Evolutionary conservation across 805 yeast genomes (phyloP).

Genomic region (Starmerella cellae): DNA sequence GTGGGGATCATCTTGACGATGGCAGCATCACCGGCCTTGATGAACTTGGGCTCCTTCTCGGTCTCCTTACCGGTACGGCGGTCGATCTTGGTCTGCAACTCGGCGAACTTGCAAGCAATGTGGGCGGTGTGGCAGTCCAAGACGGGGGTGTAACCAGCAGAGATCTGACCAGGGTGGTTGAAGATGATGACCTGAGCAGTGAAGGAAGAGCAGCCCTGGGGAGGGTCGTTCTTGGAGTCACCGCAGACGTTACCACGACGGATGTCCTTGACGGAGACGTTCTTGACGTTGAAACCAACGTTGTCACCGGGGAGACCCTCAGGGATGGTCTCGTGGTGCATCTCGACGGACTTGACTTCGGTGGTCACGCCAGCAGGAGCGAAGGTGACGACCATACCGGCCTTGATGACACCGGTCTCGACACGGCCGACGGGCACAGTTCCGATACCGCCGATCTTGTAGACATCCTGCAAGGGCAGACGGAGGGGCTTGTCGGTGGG

Average conservation of each 20-base stretch:
- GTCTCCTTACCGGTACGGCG: slow-evolving; percentile 84
- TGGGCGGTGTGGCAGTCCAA: slow-evolving; percentile 89
- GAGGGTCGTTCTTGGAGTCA: slow-evolving; percentile 83
- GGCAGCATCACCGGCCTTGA: slow-evolving; percentile 95
- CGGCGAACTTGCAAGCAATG: slow-evolving; percentile 79
- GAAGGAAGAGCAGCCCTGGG: slow-evolving; percentile 67
- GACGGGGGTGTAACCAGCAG: slow-evolving; percentile 85
- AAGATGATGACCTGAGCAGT: slow-evolving; percentile 74
- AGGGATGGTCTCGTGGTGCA: slow-evolving; percentile 70
- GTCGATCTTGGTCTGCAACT: slow-evolving; percentile 72
- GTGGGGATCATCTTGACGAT: slow-evolving; percentile 78
- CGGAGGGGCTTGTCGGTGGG: slow-evolving; percentile 81
- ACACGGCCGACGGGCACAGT: slow-evolving; percentile 91
- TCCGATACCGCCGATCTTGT: slow-evolving; percentile 87
- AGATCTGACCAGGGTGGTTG: slow-evolving; percentile 86
- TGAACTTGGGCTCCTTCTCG: slow-evolving; percentile 82
- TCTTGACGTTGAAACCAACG: slow-evolving; percentile 83
- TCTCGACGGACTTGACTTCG: slow-evolving; percentile 78
- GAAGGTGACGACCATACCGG: slow-evolving; percentile 80
- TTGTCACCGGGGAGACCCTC: slow-evolving; percentile 87
- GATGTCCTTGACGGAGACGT: slow-evolving; percentile 76
- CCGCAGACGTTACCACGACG: slow-evolving; percentile 90
- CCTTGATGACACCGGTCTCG: slow-evolving; percentile 83
- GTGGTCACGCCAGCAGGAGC: slow-evolving; percentile 88
- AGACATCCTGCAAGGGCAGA: slow-evolving; percentile 80